phyloP scores from a whole-genome alignment of 78 protist genomes.

The Isochrysis galbana region DNA sequence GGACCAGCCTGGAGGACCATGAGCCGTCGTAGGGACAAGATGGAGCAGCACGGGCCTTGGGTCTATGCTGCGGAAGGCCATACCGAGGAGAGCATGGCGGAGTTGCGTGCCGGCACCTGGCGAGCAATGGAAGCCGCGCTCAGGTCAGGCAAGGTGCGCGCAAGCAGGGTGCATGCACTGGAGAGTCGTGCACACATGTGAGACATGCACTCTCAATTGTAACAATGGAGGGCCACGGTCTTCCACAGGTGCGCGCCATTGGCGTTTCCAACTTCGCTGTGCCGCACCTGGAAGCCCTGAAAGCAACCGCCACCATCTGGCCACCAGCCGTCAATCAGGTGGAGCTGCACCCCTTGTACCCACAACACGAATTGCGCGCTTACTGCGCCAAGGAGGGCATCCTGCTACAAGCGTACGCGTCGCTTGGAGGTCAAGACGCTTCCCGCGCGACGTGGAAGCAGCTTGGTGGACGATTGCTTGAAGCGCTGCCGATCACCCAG shows the following conservation, averaged over 20 bases:
- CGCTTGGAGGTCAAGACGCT: neutral
- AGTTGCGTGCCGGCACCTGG: constrained; percentile 11
- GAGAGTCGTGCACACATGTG: too few species aligned
- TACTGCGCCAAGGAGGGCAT: neutral
- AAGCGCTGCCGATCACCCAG: neutral
- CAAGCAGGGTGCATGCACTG: too few species aligned
- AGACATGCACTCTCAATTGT: too few species aligned
- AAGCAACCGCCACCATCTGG: neutral
- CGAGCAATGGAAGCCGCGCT: constrained; percentile 12
- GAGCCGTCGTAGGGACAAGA: neutral
- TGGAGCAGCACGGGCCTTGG: neutral
- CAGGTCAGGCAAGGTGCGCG: neutral
- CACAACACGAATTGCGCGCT: neutral
- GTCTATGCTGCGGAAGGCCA: neutral
- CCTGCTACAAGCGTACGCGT: constrained; percentile 10
- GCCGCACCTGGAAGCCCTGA: neutral
- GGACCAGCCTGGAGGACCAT: constrained; percentile 5
- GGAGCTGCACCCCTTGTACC: neutral
- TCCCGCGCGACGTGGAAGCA: neutral
- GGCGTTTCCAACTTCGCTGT: neutral
- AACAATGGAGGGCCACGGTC: too few species aligned
- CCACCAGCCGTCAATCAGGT: constrained; percentile 10
- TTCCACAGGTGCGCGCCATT: neutral
- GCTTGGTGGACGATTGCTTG: neutral
- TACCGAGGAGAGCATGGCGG: neutral